Evolutionary conservation across 805 yeast genomes (phyloP), one percentile per base, ranked within the genome.

Genomic region (Zygoascus flipseniorum): DNA sequence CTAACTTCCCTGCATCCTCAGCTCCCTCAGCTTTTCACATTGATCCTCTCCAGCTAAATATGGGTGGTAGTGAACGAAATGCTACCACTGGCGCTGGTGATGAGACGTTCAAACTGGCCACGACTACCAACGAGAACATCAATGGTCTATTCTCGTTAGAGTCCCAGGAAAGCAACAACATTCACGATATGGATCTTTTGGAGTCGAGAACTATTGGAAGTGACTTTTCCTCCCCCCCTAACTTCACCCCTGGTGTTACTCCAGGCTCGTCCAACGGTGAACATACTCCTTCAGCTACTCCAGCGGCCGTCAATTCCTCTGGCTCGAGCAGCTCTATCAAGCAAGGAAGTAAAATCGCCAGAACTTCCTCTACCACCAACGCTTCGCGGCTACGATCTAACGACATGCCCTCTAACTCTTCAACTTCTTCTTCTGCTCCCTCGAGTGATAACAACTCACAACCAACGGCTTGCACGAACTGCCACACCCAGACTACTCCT

Each of bases 401-500:
- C 52, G 20, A 31, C 8, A 31, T 19, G 5, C 10, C 54, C 28
- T 42, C n/a, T 44, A 44, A 9, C 8, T 20, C 31, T 31, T 18
- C 53, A 10, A n/a, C 48, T 13, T 35, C 52, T 31, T 13, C 42
- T n/a, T 16, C 39, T 32, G 39, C n/a, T 18, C 14, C 26, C 5
- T 14, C 35, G 4, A 44, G 14, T 11, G 26, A 31, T n/a, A 46
- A 23, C 14, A 39, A 48, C 14, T 31, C 46, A 14, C 52, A 42
- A 10, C 72, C 68, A 8, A 74, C 72, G 1, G 68, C 70, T 46
- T 89, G 97, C 68, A 81, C 88, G 13, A 92, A 92, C 69, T 92
- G 99, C 69, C 83, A 85, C 63, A 92, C 99, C 0, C 81, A 78
- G 58, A 89, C 95, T 16, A 92, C 99, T 0, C 99, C 99, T 0